A percentile compares a stretch with the other conserved stretches of the same genome.
Evolutionary conservation across 257 asterid genomes (phyloP).

Genomic region (Ocimum tenuiflorum): DNA sequence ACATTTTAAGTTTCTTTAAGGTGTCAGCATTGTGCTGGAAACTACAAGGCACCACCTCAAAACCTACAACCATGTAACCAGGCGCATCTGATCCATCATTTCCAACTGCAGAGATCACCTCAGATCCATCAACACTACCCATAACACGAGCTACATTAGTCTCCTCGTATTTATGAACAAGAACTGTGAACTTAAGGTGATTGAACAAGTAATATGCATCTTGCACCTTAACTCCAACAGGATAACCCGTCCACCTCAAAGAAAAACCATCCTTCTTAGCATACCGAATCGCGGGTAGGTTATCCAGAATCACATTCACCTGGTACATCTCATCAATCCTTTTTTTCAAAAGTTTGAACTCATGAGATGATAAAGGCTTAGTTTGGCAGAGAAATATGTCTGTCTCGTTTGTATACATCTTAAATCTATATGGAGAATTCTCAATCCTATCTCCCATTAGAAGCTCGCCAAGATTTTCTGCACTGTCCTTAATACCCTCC

Average conservation of each 20-base stretch:
- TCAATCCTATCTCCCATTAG: constrained; percentile 94
- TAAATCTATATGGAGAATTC: constrained; percentile 79
- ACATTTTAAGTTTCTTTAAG: constrained; percentile 50
- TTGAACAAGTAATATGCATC: constrained; percentile 60
- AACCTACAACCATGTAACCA: constrained; percentile 86
- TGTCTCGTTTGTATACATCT: constrained; percentile 65
- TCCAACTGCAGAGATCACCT: constrained; percentile 53
- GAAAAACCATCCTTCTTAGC: constrained; percentile 55
- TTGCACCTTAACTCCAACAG: constrained; percentile 60
- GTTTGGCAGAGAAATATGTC: constrained; percentile 68
- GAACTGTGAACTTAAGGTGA: constrained; percentile 68
- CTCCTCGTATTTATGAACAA: constrained; percentile 70
- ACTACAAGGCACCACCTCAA: constrained; percentile 84
- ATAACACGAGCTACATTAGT: constrained; percentile 69
- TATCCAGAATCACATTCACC: constrained; percentile 73
- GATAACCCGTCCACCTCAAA: constrained; percentile 81
- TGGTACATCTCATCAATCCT: constrained; percentile 89
- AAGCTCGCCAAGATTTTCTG: constrained; percentile 86
- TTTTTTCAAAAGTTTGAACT: constrained; percentile 65
- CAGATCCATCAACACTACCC: constrained; percentile 79
- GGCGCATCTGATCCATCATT: constrained; percentile 51
- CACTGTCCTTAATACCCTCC: constrained; percentile 80
- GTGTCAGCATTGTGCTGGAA: constrained; percentile 48
- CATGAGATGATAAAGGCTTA: constrained; percentile 54
- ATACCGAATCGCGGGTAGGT: constrained; percentile 79